Evolutionary conservation across 1,284 basidiomycete genomes (phyloP).

Genomic region (Phellopilus nigrolimitatus): DNA sequence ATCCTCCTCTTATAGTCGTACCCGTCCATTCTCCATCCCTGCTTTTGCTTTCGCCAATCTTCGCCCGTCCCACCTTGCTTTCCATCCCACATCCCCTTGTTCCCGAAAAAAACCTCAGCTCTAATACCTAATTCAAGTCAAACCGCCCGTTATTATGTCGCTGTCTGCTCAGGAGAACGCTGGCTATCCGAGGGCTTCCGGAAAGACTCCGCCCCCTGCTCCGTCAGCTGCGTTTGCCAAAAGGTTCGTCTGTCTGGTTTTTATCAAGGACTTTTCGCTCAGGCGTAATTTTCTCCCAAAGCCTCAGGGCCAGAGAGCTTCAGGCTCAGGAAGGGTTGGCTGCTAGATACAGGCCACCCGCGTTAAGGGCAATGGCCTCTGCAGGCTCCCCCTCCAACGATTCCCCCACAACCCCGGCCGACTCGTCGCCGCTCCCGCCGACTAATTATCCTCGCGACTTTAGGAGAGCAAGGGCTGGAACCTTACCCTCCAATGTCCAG

Average conservation of each 20-base stretch:
- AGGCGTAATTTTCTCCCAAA: conserved; percentile 19
- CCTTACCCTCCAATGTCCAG: conserved; percentile 83
- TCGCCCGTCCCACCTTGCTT: conserved; percentile 1
- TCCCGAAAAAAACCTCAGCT: conserved; percentile 40
- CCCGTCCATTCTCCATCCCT: conserved; percentile 11
- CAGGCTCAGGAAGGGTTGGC: conserved; percentile 67
- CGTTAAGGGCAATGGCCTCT: conserved; percentile 66
- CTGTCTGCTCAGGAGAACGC: conserved; percentile 77
- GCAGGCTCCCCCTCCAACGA: conserved; percentile 72
- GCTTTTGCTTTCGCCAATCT: conserved; percentile 2
- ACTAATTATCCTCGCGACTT: conserved; percentile 74
- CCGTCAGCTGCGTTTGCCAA: conserved; percentile 86
- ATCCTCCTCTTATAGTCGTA: conserved; percentile 21
- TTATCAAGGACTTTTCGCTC: conserved; percentile 13
- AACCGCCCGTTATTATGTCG: conserved; percentile 75
- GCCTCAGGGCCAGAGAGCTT: conserved; percentile 70
- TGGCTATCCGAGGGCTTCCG: conserved; percentile 73
- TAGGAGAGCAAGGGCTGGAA: conserved; percentile 83
- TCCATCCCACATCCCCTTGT: conserved; percentile 15
- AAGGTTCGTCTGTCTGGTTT: conserved; percentile 51
- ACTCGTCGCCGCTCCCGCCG: conserved; percentile 54
- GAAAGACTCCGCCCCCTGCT: conserved; percentile 84
- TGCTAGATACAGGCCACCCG: conserved; percentile 72
- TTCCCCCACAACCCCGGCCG: conserved; percentile 50
- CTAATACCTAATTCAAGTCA: conserved; percentile 79